Evolutionary conservation across 352 stramenopile species (phyloP), one percentile per base, ranked within the genome.

Genomic region (Phytopythium sindhum): DNA sequence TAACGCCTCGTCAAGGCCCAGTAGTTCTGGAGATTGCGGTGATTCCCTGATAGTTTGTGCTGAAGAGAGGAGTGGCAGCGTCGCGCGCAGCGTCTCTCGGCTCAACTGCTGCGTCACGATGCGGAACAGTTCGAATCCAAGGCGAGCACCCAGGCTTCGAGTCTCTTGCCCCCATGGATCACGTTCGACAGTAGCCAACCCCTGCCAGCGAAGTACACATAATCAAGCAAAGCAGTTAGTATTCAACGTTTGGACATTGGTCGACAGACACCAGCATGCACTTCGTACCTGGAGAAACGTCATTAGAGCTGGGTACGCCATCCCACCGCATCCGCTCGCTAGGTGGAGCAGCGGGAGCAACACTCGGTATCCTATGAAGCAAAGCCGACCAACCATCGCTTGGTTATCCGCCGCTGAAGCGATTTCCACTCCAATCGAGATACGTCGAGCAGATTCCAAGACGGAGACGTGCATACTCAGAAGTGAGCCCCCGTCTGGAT

Each of bases 311-410:
- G 76, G 65, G 33, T 89, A 90, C 0, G 71, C 73, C 33, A 88
- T 24, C 2, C 68, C 75, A 33, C 71, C 66, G 31, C 70, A 73
- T 15, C 70, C 64, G 23, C 74, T 73, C 6, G 80, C 68, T 31
- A 90, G 64, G 47, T 90, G 81, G 1, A 92, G 64, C n/a, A 92
- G 54, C 21, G 86, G 86, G 2, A 94, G 67, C 61, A 92, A 42
- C 1, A 89, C 39, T 4, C 76, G 72, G 42, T 92, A 94, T 8
- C 83, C 75, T 69, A 87, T 91, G 61, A 91, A 91, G 57, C 72
- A 72, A 21, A 92, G 61, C 5, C 62, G 45, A 14, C 70, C 69
- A 37, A 90, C 81, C 21, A 80, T 68, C 57, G 89, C 81, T 10
- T 57, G 41, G 55, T 91, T 84, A 4, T 65, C 72, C 14, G 74